Base-by-base conservation (phyloP, 805 yeast species). In the Lachancea nothofagi region DNA sequence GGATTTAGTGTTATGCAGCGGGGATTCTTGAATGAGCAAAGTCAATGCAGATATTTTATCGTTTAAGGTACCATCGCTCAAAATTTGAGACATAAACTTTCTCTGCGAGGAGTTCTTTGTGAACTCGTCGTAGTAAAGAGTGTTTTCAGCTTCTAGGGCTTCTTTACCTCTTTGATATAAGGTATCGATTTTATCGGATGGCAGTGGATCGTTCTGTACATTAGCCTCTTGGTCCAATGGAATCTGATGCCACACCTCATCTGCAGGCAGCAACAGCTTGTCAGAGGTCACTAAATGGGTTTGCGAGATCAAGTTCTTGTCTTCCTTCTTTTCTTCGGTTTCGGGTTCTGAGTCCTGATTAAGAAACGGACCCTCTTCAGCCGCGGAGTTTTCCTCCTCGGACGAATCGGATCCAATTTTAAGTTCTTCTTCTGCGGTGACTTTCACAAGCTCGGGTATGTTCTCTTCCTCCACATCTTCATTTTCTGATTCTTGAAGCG, bases 1-100 rank as follows among this genome's bases (percentile, higher is more conserved):
- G 0, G 96, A 86, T 59, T 86, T 84, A 38, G 80, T 56, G 51
- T 90, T 84, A 58, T 93, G 97, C 40, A 88, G 59, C 5, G 98
- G 98, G 2, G 97, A 89, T 66, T 93, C 97, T 59, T 93, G 97
- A 34, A 89, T 76, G 57, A 93, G 70, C 57, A 93, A 75, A 1
- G 98, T 90, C 56, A 93, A 72, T 0, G 98, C 96, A 34, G 96
- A 85, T 40, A 93, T 84, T 66, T 93, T 88, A 80, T 93, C 98
- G 53, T 79, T 82, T 52, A 90, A 71, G 0, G 98, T 93, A 84
- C 98, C 98, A 49, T 78, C 82, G 5, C 88, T 72, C 54, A 93
- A 74, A 50, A 93, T 82, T 63, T 90, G 94, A 1, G 90, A 75
- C 70, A 87, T 77, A 61, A 90, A 90, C 70, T 85, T 82, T 58